Evolutionary conservation across 163 green algal genomes (phyloP).

Genomic region (Scenedesmus sp.): DNA sequence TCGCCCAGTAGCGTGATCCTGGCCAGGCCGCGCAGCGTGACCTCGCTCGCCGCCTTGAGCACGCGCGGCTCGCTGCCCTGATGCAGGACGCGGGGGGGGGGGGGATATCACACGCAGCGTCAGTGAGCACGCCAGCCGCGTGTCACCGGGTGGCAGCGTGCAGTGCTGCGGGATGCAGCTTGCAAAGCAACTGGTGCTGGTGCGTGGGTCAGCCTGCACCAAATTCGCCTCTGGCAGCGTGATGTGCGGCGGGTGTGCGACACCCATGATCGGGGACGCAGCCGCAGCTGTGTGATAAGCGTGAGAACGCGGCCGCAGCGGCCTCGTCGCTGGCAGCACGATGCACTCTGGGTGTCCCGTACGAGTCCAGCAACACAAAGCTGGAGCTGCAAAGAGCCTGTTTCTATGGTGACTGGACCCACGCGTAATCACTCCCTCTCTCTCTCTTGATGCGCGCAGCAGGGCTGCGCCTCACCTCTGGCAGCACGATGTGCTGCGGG

Average conservation of each 20-base stretch:
- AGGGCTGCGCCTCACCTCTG: slow-evolving; percentile 69
- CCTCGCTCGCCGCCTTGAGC: slow-evolving; percentile 81
- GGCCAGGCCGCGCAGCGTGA: slow-evolving; percentile 76
- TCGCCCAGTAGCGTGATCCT: slow-evolving; percentile 85
- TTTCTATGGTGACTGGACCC: too few species aligned
- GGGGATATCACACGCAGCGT: too few species aligned
- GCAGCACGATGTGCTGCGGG: slow-evolving; percentile 88
- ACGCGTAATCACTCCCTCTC: too few species aligned
- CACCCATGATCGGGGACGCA: slow-evolving; percentile 71
- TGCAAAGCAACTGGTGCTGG: not conserved
- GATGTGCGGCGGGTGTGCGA: slow-evolving; percentile 76
- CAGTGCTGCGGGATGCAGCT: too few species aligned
- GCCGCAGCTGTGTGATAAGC: not conserved
- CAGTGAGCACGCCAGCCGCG: too few species aligned
- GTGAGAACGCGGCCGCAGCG: not conserved
- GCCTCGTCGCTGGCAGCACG: slow-evolving; percentile 88
- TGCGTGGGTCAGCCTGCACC: not conserved
- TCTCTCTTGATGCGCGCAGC: not conserved
- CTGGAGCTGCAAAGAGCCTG: not conserved
- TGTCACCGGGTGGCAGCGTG: too few species aligned
- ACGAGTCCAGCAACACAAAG: slow-evolving; percentile 73
- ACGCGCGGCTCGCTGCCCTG: slow-evolving; percentile 82
- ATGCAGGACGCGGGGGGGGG: not conserved
- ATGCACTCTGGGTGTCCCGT: slow-evolving; percentile 76
- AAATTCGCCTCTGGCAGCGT: slow-evolving; percentile 90